A percentile compares a stretch with the other conserved stretches of the same genome.
Evolutionary conservation across 805 yeast species (phyloP).

Genomic region (Isabelozyma gotoi): DNA sequence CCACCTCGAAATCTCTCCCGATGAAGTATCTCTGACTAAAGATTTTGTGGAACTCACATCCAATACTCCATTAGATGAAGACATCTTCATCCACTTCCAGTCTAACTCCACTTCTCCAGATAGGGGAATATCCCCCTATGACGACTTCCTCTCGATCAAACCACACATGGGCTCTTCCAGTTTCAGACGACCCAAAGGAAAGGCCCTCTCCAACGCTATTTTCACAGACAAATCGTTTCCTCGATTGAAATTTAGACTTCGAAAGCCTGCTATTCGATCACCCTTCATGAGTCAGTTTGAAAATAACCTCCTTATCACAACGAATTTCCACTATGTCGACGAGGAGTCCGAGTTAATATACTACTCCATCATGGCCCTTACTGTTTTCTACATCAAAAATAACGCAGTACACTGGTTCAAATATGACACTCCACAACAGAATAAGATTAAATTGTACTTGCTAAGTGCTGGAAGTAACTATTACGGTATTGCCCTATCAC

Average conservation of each 20-base stretch:
- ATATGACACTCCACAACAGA: not conserved
- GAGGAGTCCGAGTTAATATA: not conserved
- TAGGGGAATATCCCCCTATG: no score
- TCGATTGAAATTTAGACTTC: not conserved
- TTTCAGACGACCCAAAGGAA: no score
- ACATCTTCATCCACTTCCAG: no score
- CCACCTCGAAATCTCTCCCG: no score
- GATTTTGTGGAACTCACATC: no score
- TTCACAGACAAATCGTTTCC: not conserved
- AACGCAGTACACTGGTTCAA: not conserved
- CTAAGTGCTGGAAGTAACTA: conserved; percentile 7
- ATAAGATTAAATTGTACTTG: not conserved
- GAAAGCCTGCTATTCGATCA: not conserved
- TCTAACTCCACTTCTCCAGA: no score
- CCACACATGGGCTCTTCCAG: not conserved
- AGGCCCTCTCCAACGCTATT: not conserved
- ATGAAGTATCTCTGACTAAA: no score
- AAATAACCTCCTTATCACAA: not conserved
- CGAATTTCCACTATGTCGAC: not conserved
- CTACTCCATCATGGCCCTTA: not conserved
- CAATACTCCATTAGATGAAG: no score
- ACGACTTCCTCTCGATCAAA: no score
- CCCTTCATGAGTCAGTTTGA: not conserved
- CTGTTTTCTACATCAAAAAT: not conserved
- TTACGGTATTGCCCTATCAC: conserved; percentile 12